These are phyloP conservation scores for Barnettozyma vustinii DNA, from an alignment of 805 yeast species.

Conservation along the genomic window DNA sequence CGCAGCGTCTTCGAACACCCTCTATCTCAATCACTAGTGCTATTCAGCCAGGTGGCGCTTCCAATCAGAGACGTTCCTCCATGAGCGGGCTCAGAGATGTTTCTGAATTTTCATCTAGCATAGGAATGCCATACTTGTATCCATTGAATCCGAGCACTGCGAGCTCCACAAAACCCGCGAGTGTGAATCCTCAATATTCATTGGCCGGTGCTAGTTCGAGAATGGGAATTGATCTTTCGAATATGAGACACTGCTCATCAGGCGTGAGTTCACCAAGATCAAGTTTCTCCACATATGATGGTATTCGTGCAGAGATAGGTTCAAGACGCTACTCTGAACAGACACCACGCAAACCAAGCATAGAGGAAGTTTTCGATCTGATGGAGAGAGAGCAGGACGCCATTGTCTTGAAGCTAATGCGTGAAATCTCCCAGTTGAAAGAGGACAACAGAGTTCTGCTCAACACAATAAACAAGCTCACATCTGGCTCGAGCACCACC, in stretches of 20 bases:
- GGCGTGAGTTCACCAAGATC: constrained; percentile 19
- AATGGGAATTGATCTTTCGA: not conserved
- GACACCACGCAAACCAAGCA: constrained; percentile 23
- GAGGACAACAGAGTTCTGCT: constrained; percentile 44
- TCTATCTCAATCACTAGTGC: not conserved
- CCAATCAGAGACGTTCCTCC: constrained; percentile 17
- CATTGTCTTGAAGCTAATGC: constrained; percentile 59
- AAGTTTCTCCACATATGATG: constrained; percentile 12
- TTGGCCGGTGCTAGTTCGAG: not conserved
- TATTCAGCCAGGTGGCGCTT: not conserved
- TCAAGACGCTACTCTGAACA: constrained; percentile 19
- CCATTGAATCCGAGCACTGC: not conserved
- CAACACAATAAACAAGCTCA: constrained; percentile 20
- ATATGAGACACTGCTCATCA: constrained; percentile 3
- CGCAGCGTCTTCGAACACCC: constrained; percentile 12
- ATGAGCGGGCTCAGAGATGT: constrained; percentile 13
- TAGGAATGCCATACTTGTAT: constrained; percentile 20
- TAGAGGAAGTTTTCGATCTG: constrained; percentile 47
- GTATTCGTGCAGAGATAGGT: constrained; percentile 5
- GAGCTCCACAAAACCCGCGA: not conserved
- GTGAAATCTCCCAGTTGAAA: constrained; percentile 49
- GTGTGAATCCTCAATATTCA: constrained; percentile 3
- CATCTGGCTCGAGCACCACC: constrained; percentile 2
- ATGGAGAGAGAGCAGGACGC: constrained; percentile 78
- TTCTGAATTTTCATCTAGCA: constrained; percentile 14